A percentile compares a stretch with the other conserved stretches of the same genome.
These are phyloP conservation scores for Metschnikowia baotianmanensis DNA, from an alignment of 805 yeast species.

Conservation along the genomic window DNA sequence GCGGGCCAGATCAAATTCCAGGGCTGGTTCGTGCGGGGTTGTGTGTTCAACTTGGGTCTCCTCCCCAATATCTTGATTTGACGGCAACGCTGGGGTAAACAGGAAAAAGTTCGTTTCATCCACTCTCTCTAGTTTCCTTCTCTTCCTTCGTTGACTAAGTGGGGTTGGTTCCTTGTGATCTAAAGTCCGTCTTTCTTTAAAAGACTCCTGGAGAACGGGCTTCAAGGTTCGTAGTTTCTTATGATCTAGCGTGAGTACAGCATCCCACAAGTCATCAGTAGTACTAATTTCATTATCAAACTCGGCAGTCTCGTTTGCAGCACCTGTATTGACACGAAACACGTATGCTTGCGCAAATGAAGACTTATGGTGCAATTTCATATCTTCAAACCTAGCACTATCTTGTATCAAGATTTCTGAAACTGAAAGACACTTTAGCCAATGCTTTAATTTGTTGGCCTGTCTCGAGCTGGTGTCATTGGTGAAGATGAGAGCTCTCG, in stretches of 20 bases:
- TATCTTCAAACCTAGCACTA: background rate
- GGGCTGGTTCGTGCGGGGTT: background rate
- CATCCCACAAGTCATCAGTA: constrained; percentile 13
- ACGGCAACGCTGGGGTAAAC: constrained; percentile 18
- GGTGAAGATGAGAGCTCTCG: constrained; percentile 8
- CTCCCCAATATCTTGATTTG: background rate
- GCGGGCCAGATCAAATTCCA: background rate
- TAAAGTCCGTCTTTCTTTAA: background rate
- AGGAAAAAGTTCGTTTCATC: constrained; percentile 36
- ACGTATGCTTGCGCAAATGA: background rate
- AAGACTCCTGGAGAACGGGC: background rate
- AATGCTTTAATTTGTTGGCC: constrained; percentile 7
- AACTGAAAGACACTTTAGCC: constrained; percentile 19
- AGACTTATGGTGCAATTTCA: background rate
- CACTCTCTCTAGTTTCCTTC: constrained; percentile 33
- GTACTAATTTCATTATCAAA: constrained; percentile 2
- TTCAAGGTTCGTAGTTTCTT: background rate
- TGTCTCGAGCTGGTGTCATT: constrained; percentile 7
- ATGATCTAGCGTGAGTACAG: constrained; percentile 7
- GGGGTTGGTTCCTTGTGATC: constrained; percentile 3
- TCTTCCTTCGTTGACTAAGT: constrained; percentile 22
- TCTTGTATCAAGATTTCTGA: background rate
- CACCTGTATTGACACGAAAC: background rate
- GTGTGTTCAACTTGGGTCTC: background rate
- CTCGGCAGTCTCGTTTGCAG: background rate